Base-by-base conservation (phyloP, 2,329 filamentous ascomycete genomes). In the Shiraia sp. region DNA sequence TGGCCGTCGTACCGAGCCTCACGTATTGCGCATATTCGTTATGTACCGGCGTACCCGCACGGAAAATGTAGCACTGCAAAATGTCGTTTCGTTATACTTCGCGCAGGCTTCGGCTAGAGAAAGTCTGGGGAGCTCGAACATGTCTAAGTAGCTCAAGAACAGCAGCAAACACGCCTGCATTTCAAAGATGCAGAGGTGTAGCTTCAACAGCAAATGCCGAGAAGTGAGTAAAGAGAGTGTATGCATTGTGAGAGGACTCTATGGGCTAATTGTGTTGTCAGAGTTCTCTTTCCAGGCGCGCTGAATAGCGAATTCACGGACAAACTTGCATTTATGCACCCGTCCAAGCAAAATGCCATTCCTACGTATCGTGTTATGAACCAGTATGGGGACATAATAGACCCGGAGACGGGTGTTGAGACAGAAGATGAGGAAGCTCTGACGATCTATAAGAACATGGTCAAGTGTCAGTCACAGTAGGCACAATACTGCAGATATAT, bases 331-430 rank as follows among this genome's bases (percentile, higher is more conserved):
- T 97, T 96, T 70, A 81, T 88, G 40, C 80, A 82, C 35, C 88
- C 91, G 1, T 79, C 84, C 28, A 43, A 57, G 30, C 81, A 84
- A 37, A 80, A 85, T 57, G 86, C 90, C 4, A 87, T 99, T 63
- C 83, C 91, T 17, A 97, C 93, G 4, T 99, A 95, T 75, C 87
- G 93, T 34, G 84, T 92, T 17, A 86, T 99, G 63, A 88, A 95
- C 68, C 90, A 95, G 55, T 84, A 96, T 66, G 93, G 93, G 36
- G 77, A 80, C 23, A 80, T 96, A 27, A 83, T 97, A 13, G 90
- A 96, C 71, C 78, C 82, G 34, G 77, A 79, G 10, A 85, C 87
- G 59, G 75, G 78, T 36, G 85, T 75, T 4, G 72, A 91, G 60
- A 81, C 93, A 2, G 76, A 78, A 28, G 73, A 80, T 44, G 77